Evolutionary conservation across 768 basidiomycete species (phyloP), one percentile per base, ranked within the genome.

Genomic region (Russula griseocarnosa): DNA sequence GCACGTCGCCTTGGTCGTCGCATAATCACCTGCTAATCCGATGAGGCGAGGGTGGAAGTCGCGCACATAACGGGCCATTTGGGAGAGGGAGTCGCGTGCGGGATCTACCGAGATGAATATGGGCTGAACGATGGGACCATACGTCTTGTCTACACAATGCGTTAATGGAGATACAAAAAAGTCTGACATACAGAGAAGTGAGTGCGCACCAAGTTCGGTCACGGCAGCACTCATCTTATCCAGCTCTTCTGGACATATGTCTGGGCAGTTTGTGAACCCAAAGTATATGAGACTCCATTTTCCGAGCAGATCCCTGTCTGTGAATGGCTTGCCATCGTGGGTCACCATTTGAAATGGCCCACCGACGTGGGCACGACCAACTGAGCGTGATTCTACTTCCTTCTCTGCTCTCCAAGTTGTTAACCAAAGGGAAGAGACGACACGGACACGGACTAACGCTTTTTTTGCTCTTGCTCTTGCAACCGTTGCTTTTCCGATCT

Each of bases 231-330:
- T 86, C 77, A 98, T 85, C 79, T 98, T 98, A 79, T 99, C 97
- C 32, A 99, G 81, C 76, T 98, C 96, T 60, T 95, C 92, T 1
- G 97, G 97, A 72, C 97, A 99, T 59, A 99, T 98, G 75, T 99
- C 97, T 8, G 97, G 96, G 75, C 97, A 99, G 75, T 99, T 96
- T 34, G 96, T 95, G 79, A 98, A 99, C n/a, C 97, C 97, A 76
- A 99, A 99, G 78, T 98, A 92, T 52, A 92, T 82, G 63, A 92
- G 76, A 20, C 82, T 89, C 92, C 92, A 97, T 77, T 91, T 90
- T 40, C 94, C 95, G 26, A 89, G 74, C 53, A 98, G 78, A 71
- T 96, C 83, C 60, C 88, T 76, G 51, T 98, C 88, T 1, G 93
- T 89, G 76, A 94, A 98, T 0, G 83, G 74, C 60, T 73, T 73